Conservation (phyloP, 805 yeast species). For the Schizosaccharomyces pombe region ASM294v3 CU329670.1:3419501-3420000, state of each 20-base stretch:
- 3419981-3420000: conserved; percentile 17
- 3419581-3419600: conserved; percentile 32
- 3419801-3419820: not conserved
- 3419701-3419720: not conserved
- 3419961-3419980: not conserved
- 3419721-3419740: not conserved
- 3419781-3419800: not conserved
- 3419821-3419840: not conserved
- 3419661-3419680: not conserved
- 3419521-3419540: conserved; percentile 70
- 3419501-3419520: conserved; percentile 33
- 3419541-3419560: conserved; percentile 50
- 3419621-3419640: conserved; percentile 15
- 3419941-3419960: conserved; percentile 12
- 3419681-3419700: too few species aligned
- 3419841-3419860: not conserved
- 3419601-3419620: conserved; percentile 25
- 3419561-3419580: conserved; percentile 39
- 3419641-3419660: conserved; percentile 5
- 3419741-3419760: not conserved
- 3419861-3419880: not conserved
- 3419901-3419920: conserved; percentile 29
- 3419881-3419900: not conserved
- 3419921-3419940: conserved; percentile 24
- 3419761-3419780: not conserved